Evolutionary conservation across 2,329 filamentous ascomycete genomes (phyloP), one percentile per base, ranked within the genome.

Genomic region (Fusarium compactum): DNA sequence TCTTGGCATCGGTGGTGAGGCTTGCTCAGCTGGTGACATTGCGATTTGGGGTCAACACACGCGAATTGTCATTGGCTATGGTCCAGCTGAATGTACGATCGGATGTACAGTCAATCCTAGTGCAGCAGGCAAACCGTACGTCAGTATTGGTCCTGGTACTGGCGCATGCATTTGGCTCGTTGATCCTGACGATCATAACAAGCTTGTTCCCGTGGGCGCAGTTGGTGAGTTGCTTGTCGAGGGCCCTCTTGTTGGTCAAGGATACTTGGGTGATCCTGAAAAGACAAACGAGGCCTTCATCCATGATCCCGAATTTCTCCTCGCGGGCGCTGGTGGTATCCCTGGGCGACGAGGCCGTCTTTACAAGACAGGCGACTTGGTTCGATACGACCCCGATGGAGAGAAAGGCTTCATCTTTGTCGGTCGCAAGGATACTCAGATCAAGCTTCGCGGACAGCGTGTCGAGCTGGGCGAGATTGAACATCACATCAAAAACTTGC

Each of bases 401-500:
- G 83, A 87, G 38, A 85, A 86, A 1, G 82, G 82, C 9, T 83
- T 90, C 41, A 78, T 85, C 11, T 90, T 88, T 64, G 81, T 90
- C 41, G 89, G 89, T 18, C 84, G 91, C 51, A 90, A 89, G 70
- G 90, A 92, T 72, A 86, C 86, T n/a, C 90, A 90, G 76, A 86
- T 91, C 58, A 92, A 93, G 78, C 80, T 92, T 29, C 83, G 85
- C 14, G 92, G 92, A 27, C 90, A 88, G 69, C 82, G 90, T 58
- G 85, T 91, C 54, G 92, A 90, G 78, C 82, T 90, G 22, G 82
- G 83, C 2, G 85, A 87, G 69, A 85, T 87, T 9, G 85, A 86
- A 69, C 82, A 84, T 58, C 82, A 86, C 63, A 81, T 86, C 60
- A 78, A 80, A 15, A 77, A 79, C 30, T 40, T 72, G 12, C 73